A percentile compares a stretch with the other conserved stretches of the same genome.
Conservation (phyloP, 2,329 filamentous ascomycete genomes). For the Fusarium virguliforme region DNA sequence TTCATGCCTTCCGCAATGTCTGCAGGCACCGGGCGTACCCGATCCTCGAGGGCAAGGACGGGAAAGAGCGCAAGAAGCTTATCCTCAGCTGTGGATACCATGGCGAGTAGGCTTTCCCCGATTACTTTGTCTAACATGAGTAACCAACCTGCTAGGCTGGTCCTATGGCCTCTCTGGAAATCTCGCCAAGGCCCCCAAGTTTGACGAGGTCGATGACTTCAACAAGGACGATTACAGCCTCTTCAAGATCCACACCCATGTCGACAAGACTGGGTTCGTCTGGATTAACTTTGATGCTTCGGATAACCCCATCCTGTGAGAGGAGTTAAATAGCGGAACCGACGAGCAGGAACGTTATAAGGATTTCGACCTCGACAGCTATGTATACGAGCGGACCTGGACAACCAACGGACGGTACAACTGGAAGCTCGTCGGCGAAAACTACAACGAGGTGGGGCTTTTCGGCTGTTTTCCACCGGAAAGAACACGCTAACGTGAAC, state of each 20-base stretch:
- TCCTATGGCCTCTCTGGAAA: conserved; percentile 31
- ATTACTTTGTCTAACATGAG: neutral
- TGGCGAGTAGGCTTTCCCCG: conserved; percentile 3
- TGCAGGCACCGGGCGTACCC: conserved; percentile 33
- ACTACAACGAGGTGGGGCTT: conserved; percentile 25
- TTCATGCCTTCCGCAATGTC: conserved; percentile 28
- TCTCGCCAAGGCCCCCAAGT: conserved; percentile 32
- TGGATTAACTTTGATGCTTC: conserved; percentile 30
- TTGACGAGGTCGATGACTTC: conserved; percentile 25
- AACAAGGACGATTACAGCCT: conserved; percentile 23
- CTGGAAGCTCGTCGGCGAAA: conserved; percentile 26
- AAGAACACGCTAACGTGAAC: neutral
- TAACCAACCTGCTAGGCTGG: conserved; percentile 18
- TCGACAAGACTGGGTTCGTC: conserved; percentile 28
- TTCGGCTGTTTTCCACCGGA: neutral
- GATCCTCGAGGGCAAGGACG: conserved; percentile 25
- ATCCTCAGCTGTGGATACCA: conserved; percentile 31
- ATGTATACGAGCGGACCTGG: conserved; percentile 25
- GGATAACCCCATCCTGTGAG: conserved; percentile 20
- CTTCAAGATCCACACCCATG: conserved; percentile 28
- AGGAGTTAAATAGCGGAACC: conserved; percentile 15
- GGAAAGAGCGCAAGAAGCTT: conserved; percentile 17
- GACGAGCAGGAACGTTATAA: conserved; percentile 20
- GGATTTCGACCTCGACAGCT: conserved; percentile 22
- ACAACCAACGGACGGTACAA: conserved; percentile 23